These are phyloP conservation scores for Penstemon barbatus DNA, from an alignment of 257 asterid species.

Conservation along the genomic window DNA sequence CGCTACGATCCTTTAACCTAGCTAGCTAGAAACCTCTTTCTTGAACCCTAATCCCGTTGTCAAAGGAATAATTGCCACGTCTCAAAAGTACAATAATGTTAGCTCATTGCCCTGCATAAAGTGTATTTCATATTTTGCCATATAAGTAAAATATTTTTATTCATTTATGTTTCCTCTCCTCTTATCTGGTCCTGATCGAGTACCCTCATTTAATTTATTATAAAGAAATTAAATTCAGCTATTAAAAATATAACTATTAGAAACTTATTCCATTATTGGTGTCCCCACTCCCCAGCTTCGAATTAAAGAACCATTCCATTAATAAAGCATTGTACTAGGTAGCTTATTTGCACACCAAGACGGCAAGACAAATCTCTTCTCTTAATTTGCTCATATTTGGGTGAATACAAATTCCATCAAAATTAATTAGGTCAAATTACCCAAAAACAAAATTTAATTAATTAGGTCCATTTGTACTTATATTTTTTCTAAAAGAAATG, in stretches of 20 bases:
- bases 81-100: background rate
- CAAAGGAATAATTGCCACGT: constrained; percentile 14
- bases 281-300: background rate
- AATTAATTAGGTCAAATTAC: background rate
- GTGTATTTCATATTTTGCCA: background rate
- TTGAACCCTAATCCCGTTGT: background rate
- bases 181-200: background rate
- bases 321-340: background rate
- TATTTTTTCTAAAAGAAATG: background rate
- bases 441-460: no score
- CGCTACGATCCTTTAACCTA: background rate
- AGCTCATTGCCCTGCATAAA: no score
- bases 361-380: background rate
- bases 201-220: background rate
- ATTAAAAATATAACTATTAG: background rate
- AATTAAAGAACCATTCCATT: background rate
- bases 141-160: background rate
- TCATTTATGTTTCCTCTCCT: background rate
- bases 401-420: background rate
- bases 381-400: background rate
- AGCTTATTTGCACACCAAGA: background rate
- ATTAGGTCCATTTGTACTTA: background rate
- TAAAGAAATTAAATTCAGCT: background rate
- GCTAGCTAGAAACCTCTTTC: background rate
- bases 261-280: background rate